A percentile compares a stretch with the other conserved stretches of the same genome.
These are phyloP conservation scores for Alternaria triticimaculans DNA, from an alignment of 2,329 filamentous ascomycete genomes.

Conservation along the genomic window DNA sequence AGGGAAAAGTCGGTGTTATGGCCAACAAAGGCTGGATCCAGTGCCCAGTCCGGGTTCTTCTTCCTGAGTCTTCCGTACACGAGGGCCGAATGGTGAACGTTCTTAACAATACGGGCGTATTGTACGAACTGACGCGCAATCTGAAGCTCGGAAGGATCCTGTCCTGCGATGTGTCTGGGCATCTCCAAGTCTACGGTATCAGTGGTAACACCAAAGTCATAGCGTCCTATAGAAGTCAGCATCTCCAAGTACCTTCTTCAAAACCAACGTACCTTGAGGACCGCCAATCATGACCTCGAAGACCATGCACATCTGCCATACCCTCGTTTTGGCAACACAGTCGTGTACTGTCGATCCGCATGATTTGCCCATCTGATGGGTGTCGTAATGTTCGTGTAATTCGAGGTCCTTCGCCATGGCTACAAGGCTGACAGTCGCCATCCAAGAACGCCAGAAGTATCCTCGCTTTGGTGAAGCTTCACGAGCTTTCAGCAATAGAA, in stretches of 20 bases:
- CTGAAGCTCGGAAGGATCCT: conserved; percentile 77
- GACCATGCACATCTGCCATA: conserved; percentile 88
- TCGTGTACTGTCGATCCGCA: conserved; percentile 76
- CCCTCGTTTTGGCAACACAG: conserved; percentile 81
- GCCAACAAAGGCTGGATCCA: conserved; percentile 81
- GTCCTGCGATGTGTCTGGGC: conserved; percentile 66
- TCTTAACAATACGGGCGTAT: conserved; percentile 77
- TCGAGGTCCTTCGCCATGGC: conserved; percentile 93
- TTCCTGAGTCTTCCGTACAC: conserved; percentile 76
- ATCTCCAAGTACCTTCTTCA: neutral
- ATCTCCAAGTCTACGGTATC: conserved; percentile 78
- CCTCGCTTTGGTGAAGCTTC: conserved; percentile 92
- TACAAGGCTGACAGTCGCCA: conserved; percentile 89
- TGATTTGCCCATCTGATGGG: conserved; percentile 73
- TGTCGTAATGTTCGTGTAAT: conserved; percentile 82
- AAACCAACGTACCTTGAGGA: conserved; percentile 73
- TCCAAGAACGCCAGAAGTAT: conserved; percentile 98
- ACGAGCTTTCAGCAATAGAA: conserved; percentile 87
- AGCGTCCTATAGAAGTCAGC: conserved; percentile 59
- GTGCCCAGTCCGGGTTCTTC: conserved; percentile 82
- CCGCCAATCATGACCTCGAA: conserved; percentile 93
- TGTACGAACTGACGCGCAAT: conserved; percentile 86
- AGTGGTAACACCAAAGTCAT: conserved; percentile 76
- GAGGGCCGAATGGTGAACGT: conserved; percentile 77
- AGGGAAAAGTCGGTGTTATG: conserved; percentile 78